A percentile compares a stretch with the other conserved stretches of the same genome.
Conservation (phyloP, 768 basidiomycete species). For the Serendipita vermifera region DNA sequence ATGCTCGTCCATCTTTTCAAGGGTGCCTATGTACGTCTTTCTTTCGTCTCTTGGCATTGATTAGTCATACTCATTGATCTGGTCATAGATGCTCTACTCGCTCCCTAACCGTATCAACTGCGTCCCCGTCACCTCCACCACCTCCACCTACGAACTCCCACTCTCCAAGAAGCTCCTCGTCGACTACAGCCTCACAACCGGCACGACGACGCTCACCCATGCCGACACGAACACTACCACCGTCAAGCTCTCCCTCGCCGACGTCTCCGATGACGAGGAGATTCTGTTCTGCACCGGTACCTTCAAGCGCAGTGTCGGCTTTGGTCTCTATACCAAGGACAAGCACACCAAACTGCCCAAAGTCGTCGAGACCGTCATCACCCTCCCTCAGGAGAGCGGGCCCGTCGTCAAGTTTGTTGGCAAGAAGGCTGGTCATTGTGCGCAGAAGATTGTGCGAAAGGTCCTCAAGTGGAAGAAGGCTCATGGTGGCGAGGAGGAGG, state of each 20-base stretch:
- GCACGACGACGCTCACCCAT: neutral
- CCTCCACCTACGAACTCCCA: neutral
- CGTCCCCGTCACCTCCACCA: neutral
- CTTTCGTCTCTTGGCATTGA: neutral
- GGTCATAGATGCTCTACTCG: neutral
- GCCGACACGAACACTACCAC: neutral
- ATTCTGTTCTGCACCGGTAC: neutral
- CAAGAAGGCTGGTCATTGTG: neutral
- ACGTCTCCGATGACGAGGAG: neutral
- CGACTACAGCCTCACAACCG: neutral
- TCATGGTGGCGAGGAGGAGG: too few species aligned
- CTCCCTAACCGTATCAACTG: slow-evolving; percentile 5
- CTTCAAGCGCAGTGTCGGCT: neutral
- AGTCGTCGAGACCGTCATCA: neutral
- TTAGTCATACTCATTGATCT: neutral
- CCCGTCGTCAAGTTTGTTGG: neutral
- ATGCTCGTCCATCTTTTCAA: slow-evolving; percentile 1
- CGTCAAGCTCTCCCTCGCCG: neutral
- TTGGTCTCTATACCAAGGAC: neutral
- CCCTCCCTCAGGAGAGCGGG: neutral
- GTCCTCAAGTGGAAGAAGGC: too few species aligned
- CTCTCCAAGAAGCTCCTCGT: neutral
- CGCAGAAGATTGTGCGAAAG: slow-evolving; percentile 7
- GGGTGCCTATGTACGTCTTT: neutral
- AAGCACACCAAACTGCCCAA: neutral